phyloP scores from a whole-genome alignment of 2,329 filamentous ascomycete genomes.

The Biscogniauxia marginata region DNA sequence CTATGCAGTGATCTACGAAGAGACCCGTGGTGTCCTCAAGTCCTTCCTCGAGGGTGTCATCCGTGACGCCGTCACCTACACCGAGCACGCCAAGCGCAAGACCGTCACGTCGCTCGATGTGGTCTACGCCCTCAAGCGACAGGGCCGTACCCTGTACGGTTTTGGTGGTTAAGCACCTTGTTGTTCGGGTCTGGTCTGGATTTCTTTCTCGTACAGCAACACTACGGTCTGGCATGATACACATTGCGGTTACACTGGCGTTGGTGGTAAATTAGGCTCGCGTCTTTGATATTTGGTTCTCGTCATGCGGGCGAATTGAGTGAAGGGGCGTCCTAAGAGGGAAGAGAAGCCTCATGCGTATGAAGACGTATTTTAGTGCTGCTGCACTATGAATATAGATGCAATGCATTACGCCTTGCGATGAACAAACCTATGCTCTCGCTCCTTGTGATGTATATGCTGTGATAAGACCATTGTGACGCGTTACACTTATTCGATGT shows the following conservation, averaged over 20 bases:
- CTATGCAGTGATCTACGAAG: slow-evolving; percentile 71
- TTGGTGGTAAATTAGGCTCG: slow-evolving; percentile 21
- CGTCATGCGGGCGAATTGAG: slow-evolving; percentile 24
- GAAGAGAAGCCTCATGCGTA: slow-evolving; percentile 13
- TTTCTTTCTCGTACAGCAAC: slow-evolving; percentile 3
- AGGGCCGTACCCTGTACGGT: slow-evolving; percentile 66
- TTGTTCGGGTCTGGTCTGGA: slow-evolving; percentile 4
- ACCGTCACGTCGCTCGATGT: slow-evolving; percentile 66
- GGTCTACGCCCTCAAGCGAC: slow-evolving; percentile 62
- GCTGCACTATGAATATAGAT: slow-evolving; percentile 28
- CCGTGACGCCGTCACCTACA: slow-evolving; percentile 77
- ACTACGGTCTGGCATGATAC: slow-evolving; percentile 31
- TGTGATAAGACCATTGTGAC: no score
- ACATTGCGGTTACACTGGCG: slow-evolving; percentile 30
- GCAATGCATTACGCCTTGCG: slow-evolving; percentile 22
- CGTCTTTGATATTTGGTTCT: slow-evolving; percentile 26
- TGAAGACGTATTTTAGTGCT: slow-evolving; percentile 11
- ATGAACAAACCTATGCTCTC: slow-evolving; percentile 11
- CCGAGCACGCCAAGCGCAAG: slow-evolving; percentile 80
- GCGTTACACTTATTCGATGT: no score
- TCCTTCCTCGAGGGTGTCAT: slow-evolving; percentile 82
- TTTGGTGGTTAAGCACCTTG: slow-evolving; percentile 57
- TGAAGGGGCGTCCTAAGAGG: slow-evolving; percentile 21
- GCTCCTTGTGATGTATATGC: background rate
- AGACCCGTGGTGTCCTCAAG: slow-evolving; percentile 80